Evolutionary conservation across 192 early-diverging fungal species (phyloP).

Genomic region (Coemansia sp.): DNA sequence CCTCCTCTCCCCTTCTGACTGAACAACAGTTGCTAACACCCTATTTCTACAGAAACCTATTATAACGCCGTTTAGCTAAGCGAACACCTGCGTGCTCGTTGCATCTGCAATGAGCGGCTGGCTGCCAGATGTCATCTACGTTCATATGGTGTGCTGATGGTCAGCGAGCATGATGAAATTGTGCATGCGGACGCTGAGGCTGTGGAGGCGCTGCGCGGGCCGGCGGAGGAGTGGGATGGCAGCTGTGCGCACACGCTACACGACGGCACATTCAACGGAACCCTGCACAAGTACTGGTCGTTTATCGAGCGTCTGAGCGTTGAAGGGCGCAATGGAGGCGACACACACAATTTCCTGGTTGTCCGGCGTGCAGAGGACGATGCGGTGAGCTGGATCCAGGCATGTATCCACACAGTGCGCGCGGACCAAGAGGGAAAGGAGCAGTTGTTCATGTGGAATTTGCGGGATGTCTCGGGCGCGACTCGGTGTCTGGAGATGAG

Average conservation of each 20-base stretch:
- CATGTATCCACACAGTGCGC: conserved; percentile 28
- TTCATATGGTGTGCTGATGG: conserved; percentile 38
- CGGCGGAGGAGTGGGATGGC: conserved; percentile 36
- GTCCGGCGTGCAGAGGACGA: conserved; percentile 34
- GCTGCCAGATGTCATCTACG: conserved; percentile 45
- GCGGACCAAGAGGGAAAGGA: conserved; percentile 9
- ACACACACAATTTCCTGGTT: conserved; percentile 39
- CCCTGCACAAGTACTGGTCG: conserved; percentile 26
- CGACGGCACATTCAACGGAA: conserved; percentile 22
- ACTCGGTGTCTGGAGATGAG: conserved; percentile 40
- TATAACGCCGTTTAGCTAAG: conserved; percentile 18
- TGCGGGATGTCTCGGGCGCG: conserved; percentile 41
- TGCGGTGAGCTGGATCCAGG: conserved; percentile 41
- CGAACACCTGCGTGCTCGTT: conserved; percentile 18
- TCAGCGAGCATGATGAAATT: conserved; percentile 23
- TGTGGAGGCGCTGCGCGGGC: conserved; percentile 39
- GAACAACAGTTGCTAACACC: too few species aligned
- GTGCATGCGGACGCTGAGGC: conserved; percentile 41
- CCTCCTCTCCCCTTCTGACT: too few species aligned
- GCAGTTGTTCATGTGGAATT: conserved; percentile 31
- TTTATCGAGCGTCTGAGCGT: conserved; percentile 26
- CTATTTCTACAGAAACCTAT: background rate
- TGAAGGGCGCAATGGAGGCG: conserved; percentile 4
- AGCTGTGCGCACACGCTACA: conserved; percentile 11
- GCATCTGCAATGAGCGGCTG: conserved; percentile 21